Evolutionary conservation across 2,329 filamentous ascomycete genomes (phyloP).

Genomic region (Seiridium unicorne): DNA sequence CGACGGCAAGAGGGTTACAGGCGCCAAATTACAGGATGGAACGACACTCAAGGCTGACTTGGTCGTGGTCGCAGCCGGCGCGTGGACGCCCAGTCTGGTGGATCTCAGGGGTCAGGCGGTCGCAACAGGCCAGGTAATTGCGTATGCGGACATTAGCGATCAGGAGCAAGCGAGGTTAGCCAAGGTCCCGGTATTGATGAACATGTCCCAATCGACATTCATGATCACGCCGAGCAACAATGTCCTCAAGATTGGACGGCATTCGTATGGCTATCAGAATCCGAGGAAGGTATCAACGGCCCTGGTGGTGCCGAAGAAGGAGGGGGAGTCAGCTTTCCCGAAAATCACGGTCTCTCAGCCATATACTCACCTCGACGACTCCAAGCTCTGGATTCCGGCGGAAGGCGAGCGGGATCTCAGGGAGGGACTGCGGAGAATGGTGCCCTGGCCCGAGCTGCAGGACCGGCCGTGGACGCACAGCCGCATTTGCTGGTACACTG

Average conservation of each 20-base stretch:
- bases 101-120: slow-evolving; percentile 74
- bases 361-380: slow-evolving; percentile 47
- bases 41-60: slow-evolving; percentile 62
- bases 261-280: slow-evolving; percentile 67
- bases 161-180: slow-evolving; percentile 66
- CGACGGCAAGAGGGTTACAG: slow-evolving; percentile 44
- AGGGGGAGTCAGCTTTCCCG: not conserved
- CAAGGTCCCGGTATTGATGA: slow-evolving; percentile 69
- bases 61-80: slow-evolving; percentile 78
- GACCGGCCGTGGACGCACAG: slow-evolving; percentile 60
- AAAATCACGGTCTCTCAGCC: slow-evolving; percentile 34
- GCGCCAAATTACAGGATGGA: slow-evolving; percentile 54
- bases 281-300: slow-evolving; percentile 33
- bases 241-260: slow-evolving; percentile 68
- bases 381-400: slow-evolving; percentile 47
- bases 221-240: slow-evolving; percentile 65
- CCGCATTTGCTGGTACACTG: slow-evolving; percentile 73
- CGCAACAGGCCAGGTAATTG: slow-evolving; percentile 79
- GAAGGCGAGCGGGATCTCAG: slow-evolving; percentile 64
- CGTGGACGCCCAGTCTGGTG: slow-evolving; percentile 78
- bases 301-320: slow-evolving; percentile 14
- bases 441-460: slow-evolving; percentile 55
- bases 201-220: slow-evolving; percentile 70
- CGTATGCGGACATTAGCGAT: slow-evolving; percentile 71
- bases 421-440: slow-evolving; percentile 56